Evolutionary conservation across 1,284 basidiomycete species (phyloP).

Genomic region (Tetrapyrgos nigripes): DNA sequence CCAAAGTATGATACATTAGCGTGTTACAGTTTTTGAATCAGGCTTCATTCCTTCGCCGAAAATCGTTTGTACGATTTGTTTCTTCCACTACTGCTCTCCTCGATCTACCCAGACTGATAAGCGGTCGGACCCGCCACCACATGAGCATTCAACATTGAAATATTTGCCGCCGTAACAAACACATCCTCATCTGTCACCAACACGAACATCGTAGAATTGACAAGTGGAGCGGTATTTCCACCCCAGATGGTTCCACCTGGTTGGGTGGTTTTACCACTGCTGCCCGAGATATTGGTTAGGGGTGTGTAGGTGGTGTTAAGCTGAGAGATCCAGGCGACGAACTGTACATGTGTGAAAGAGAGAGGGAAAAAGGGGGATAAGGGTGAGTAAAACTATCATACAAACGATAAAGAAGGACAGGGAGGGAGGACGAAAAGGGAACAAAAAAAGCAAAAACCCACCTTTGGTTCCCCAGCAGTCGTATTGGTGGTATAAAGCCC

Average conservation of each 20-base stretch:
- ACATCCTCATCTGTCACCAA: constrained; percentile 53
- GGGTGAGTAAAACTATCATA: not conserved
- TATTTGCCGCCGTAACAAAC: constrained; percentile 66
- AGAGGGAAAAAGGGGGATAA: no score
- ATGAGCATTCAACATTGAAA: constrained; percentile 57
- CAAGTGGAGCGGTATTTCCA: constrained; percentile 37
- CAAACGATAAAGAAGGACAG: not conserved
- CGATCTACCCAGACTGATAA: constrained; percentile 53
- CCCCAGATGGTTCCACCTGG: constrained; percentile 54
- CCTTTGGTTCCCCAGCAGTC: constrained; percentile 49
- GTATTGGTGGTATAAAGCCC: constrained; percentile 57
- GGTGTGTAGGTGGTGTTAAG: constrained; percentile 57
- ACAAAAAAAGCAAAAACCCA: constrained; percentile 21
- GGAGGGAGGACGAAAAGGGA: no score
- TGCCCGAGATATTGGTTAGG: constrained; percentile 37
- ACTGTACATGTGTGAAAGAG: constrained; percentile 16
- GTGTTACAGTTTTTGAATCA: no score
- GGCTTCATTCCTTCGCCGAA: no score
- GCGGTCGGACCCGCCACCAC: constrained; percentile 65
- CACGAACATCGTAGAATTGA: constrained; percentile 57
- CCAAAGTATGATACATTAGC: no score
- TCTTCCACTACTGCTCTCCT: no score
- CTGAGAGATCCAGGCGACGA: constrained; percentile 62
- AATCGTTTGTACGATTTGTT: no score
- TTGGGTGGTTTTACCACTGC: constrained; percentile 54